These are phyloP conservation scores for Dictyostelium brefeldianum DNA, from an alignment of 78 protist species.

Conservation along the genomic window DNA sequence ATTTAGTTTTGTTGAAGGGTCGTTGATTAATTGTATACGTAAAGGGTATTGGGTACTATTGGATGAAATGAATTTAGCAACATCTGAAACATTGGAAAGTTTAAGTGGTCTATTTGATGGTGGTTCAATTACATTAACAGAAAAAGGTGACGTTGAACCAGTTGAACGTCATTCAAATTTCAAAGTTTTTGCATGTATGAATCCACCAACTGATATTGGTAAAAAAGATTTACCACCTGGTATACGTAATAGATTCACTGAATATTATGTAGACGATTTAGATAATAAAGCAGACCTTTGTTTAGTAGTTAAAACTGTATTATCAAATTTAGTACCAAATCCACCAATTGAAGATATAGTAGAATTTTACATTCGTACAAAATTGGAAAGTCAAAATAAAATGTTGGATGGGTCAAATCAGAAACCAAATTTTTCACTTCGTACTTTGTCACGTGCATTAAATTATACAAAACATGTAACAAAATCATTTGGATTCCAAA, in stretches of 20 bases:
- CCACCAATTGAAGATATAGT: slow-evolving; percentile 87
- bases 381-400: slow-evolving; percentile 56
- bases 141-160: slow-evolving; percentile 93
- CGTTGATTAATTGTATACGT: slow-evolving; percentile 93
- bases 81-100: slow-evolving; percentile 96
- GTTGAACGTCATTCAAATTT: slow-evolving; percentile 96
- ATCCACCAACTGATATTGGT: slow-evolving; percentile 99
- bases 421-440: slow-evolving; percentile 95
- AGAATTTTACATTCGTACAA: slow-evolving; percentile 78
- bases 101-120: slow-evolving; percentile 91
- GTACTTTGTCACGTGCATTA: slow-evolving; percentile 97
- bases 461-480: slow-evolving; percentile 43
- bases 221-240: slow-evolving; percentile 97
- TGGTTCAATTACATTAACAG: slow-evolving; percentile 94
- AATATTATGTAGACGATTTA: slow-evolving; percentile 96
- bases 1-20: slow-evolving; percentile 96
- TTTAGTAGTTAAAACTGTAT: slow-evolving; percentile 74
- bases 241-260: slow-evolving; percentile 94
- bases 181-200: slow-evolving; percentile 99
- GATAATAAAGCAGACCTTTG: slow-evolving; percentile 88
- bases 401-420: slow-evolving; percentile 92
- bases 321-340: slow-evolving; percentile 56
- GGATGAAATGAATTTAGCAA: slow-evolving; percentile 99
- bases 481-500: slow-evolving; percentile 87
- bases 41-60: slow-evolving; percentile 99